Conservation (phyloP, 2,329 filamentous ascomycete genomes). For the Cercospora brassicicola region DNA sequence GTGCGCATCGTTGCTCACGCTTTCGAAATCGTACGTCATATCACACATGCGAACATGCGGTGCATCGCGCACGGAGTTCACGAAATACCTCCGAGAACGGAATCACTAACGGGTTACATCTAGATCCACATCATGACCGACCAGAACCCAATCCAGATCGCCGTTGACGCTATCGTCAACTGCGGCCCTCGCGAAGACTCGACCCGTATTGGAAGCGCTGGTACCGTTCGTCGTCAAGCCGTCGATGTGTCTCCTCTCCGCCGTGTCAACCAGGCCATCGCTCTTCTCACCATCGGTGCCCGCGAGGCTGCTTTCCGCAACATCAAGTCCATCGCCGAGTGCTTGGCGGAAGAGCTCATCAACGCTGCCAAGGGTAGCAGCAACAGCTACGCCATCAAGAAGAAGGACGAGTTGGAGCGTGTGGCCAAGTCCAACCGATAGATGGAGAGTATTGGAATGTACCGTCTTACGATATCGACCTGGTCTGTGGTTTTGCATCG, state of each 20-base stretch:
- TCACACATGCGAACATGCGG: constrained; percentile 4
- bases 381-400: constrained; percentile 99
- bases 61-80: neutral
- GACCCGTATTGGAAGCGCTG: constrained; percentile 98
- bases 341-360: constrained; percentile 99
- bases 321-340: constrained; percentile 99
- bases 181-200: constrained; percentile 99
- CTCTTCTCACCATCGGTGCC: constrained; percentile 97
- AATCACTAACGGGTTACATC: constrained; percentile 7
- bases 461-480: constrained; percentile 10
- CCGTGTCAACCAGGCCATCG: constrained; percentile 99
- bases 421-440: constrained; percentile 99
- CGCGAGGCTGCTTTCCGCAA: constrained; percentile 99
- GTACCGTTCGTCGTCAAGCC: constrained; percentile 99
- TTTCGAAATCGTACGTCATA: constrained; percentile 91
- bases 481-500: constrained; percentile 14
- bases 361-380: constrained; percentile 99
- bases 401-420: constrained; percentile 99
- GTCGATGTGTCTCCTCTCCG: constrained; percentile 99
- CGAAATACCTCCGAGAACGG: neutral
- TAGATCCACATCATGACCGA: constrained; percentile 99
- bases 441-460: constrained; percentile 46
- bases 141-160: constrained; percentile 99
- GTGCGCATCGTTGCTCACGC: constrained; percentile 98
- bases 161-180: constrained; percentile 99